Evolutionary conservation across 2,329 filamentous ascomycete genomes (phyloP).

Genomic region (Cryphonectria nitschkei): DNA sequence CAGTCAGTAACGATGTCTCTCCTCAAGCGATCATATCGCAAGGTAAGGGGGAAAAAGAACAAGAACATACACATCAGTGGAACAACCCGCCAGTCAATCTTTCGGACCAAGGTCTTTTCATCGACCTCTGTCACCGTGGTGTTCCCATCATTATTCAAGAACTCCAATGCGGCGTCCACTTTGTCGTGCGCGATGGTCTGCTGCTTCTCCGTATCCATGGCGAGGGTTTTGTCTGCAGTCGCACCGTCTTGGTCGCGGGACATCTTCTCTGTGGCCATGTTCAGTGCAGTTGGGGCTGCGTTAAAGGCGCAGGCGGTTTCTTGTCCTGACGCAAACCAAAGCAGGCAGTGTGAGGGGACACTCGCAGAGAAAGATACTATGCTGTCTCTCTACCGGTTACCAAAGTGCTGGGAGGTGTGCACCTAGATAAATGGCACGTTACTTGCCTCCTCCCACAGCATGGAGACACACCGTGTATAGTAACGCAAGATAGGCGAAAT

Average conservation of each 20-base stretch:
- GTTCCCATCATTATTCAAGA: slow-evolving; percentile 20
- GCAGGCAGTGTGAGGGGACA: background rate
- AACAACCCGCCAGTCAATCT: slow-evolving; percentile 38
- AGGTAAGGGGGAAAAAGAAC: background rate
- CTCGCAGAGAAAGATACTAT: background rate
- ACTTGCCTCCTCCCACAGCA: background rate
- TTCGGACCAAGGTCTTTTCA: slow-evolving; percentile 32
- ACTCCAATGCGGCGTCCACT: slow-evolving; percentile 26
- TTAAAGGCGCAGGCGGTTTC: background rate
- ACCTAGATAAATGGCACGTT: background rate
- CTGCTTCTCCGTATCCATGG: slow-evolving; percentile 25
- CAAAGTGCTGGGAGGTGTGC: background rate
- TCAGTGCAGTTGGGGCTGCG: background rate
- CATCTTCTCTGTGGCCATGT: slow-evolving; percentile 13
- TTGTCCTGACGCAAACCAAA: background rate
- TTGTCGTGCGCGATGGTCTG: slow-evolving; percentile 8
- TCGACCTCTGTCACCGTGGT: slow-evolving; percentile 23
- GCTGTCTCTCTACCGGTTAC: too few relatives aligned
- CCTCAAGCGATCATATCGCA: background rate
- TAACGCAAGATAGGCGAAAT: background rate
- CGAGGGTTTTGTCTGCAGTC: background rate
- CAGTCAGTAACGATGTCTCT: background rate
- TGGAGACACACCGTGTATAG: background rate
- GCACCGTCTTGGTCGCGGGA: slow-evolving; percentile 7
- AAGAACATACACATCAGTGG: slow-evolving; percentile 36